Conservation (phyloP, 2,329 filamentous ascomycete genomes). For the Calonectria henricotiae region DNA sequence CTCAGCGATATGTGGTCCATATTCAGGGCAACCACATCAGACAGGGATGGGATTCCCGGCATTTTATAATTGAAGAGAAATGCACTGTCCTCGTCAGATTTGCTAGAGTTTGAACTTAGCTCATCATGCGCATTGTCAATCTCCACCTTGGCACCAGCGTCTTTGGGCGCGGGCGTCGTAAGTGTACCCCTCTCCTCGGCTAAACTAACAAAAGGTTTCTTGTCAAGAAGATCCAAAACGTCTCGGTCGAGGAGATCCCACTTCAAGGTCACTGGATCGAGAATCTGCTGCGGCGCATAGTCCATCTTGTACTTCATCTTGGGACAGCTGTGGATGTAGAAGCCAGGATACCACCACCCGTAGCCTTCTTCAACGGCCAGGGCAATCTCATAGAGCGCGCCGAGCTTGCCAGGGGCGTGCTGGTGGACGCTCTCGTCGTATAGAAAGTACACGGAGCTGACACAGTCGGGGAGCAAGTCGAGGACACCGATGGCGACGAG, state of each 20-base stretch:
- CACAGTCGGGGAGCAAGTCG: constrained; percentile 82
- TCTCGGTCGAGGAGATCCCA: constrained; percentile 75
- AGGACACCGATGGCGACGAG: constrained; percentile 84
- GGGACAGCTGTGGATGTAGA: constrained; percentile 84
- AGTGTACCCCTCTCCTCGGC: constrained; percentile 53
- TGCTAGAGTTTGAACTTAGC: constrained; percentile 19
- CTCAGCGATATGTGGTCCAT: constrained; percentile 74
- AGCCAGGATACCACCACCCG: constrained; percentile 85
- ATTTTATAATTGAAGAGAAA: constrained; percentile 75
- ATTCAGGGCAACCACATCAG: constrained; percentile 70
- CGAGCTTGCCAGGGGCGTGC: constrained; percentile 82
- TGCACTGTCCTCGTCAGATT: constrained; percentile 37
- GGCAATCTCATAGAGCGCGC: constrained; percentile 81
- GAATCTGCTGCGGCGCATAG: constrained; percentile 81
- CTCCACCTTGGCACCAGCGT: constrained; percentile 1
- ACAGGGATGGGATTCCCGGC: constrained; percentile 75
- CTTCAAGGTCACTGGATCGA: constrained; percentile 77
- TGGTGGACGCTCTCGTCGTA: constrained; percentile 83
- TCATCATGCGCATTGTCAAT: constrained; percentile 26
- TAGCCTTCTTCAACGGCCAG: constrained; percentile 80
- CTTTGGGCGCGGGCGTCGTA: not conserved
- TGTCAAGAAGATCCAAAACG: constrained; percentile 67
- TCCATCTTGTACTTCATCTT: constrained; percentile 93
- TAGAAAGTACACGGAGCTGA: constrained; percentile 88
- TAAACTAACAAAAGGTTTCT: constrained; percentile 71